phyloP scores from a whole-genome alignment of 371 early-diverging fungal genomes.

The Haplosporangium sp. region DNA sequence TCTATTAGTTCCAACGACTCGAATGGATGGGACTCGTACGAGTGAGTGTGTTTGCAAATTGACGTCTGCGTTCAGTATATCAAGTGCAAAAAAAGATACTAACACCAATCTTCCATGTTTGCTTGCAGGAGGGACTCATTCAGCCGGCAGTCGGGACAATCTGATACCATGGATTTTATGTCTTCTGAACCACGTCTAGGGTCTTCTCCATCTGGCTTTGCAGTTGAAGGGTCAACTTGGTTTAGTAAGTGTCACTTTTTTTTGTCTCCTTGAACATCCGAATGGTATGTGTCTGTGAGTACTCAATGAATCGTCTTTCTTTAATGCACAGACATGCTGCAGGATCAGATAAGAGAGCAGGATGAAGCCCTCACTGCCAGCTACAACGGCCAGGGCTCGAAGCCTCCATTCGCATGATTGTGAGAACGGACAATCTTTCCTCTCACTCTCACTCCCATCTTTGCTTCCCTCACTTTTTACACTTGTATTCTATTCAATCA shows the following conservation, averaged over 20 bases:
- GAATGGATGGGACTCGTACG: constrained; percentile 31
- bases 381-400: neutral
- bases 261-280: no score
- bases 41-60: constrained; percentile 10
- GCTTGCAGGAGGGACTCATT: constrained; percentile 30
- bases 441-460: neutral
- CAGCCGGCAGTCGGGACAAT: constrained; percentile 16
- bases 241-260: constrained; percentile 27
- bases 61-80: neutral
- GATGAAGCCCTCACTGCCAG: constrained; percentile 14
- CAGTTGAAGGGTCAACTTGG: constrained; percentile 38
- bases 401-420: neutral
- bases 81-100: neutral
- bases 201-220: constrained; percentile 15
- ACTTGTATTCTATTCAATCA: no score
- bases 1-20: constrained; percentile 43
- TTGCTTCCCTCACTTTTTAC: no score
- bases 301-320: neutral
- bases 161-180: constrained; percentile 27
- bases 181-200: constrained; percentile 10
- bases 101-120: neutral
- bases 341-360: constrained; percentile 41
- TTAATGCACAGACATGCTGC: constrained; percentile 27
- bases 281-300: neutral
- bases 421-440: neutral